phyloP scores from a whole-genome alignment of 768 basidiomycete genomes.

The Tulasnella sp. region DNA sequence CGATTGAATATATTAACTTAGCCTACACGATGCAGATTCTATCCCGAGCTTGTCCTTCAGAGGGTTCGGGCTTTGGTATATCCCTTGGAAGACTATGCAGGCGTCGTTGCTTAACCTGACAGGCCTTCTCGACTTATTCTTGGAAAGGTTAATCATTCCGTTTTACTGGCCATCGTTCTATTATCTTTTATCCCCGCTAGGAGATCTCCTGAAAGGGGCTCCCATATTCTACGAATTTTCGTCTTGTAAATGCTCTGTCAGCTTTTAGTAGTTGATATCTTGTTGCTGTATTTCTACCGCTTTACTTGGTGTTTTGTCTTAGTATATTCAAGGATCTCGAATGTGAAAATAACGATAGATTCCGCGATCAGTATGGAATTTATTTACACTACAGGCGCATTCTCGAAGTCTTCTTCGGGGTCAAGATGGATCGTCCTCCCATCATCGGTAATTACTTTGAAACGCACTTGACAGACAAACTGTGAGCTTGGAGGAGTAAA shows the following conservation, averaged over 20 bases:
- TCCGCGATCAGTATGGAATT: not conserved
- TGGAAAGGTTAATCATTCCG: not conserved
- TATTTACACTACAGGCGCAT: not conserved
- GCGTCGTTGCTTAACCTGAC: not conserved
- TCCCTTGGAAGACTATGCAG: constrained; percentile 4
- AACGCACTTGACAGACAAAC: constrained; percentile 26
- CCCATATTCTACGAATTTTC: not conserved
- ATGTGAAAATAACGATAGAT: constrained; percentile 8
- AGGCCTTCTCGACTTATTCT: not conserved
- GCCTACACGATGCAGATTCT: not conserved
- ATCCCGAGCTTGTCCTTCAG: constrained; percentile 20
- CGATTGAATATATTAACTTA: not conserved
- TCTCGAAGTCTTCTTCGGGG: constrained; percentile 15
- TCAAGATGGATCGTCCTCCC: constrained; percentile 26
- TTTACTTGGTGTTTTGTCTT: not conserved
- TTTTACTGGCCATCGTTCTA: not conserved
- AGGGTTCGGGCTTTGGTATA: constrained; percentile 12
- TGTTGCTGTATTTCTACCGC: constrained; percentile 14
- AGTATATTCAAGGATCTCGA: constrained; percentile 3
- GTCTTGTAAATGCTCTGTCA: not conserved
- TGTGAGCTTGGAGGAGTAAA: not conserved
- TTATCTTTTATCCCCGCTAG: not conserved
- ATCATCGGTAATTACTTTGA: constrained; percentile 30
- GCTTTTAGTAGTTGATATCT: not conserved
- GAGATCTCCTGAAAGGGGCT: not conserved